phyloP scores from a whole-genome alignment of 2,329 filamentous ascomycete species.

The Microthyrium microscopicum region DNA sequence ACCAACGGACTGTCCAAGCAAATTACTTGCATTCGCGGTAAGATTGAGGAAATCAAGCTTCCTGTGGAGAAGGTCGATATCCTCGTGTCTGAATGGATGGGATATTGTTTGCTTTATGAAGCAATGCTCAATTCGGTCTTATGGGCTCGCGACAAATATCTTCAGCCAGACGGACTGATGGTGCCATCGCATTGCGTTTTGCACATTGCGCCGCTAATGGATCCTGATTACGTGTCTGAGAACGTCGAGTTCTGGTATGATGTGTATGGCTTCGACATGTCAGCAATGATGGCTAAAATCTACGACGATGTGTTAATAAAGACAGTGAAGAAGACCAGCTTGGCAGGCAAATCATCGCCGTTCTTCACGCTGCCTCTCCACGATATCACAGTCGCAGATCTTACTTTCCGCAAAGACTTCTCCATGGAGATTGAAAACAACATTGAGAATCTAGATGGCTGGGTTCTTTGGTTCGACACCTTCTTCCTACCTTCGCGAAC shows the following conservation, averaged over 20 bases:
- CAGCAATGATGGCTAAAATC: slow-evolving; percentile 69
- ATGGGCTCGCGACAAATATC: slow-evolving; percentile 72
- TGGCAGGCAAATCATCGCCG: slow-evolving; percentile 43
- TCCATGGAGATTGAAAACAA: slow-evolving; percentile 42
- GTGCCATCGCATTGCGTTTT: slow-evolving; percentile 75
- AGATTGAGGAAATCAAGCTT: slow-evolving; percentile 70
- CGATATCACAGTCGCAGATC: slow-evolving; percentile 50
- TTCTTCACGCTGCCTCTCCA: slow-evolving; percentile 68
- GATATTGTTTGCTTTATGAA: slow-evolving; percentile 83
- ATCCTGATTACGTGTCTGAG: slow-evolving; percentile 61
- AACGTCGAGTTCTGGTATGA: slow-evolving; percentile 76
- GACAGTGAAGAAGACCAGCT: slow-evolving; percentile 23
- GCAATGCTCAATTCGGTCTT: slow-evolving; percentile 91
- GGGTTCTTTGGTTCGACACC: slow-evolving; percentile 85
- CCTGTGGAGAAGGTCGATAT: slow-evolving; percentile 72
- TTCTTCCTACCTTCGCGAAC: slow-evolving; percentile 58
- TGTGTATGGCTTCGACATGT: slow-evolving; percentile 92
- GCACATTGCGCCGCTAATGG: slow-evolving; percentile 64
- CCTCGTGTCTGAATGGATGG: slow-evolving; percentile 97
- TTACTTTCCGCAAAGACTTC: slow-evolving; percentile 60
- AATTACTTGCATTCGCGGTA: slow-evolving; percentile 69
- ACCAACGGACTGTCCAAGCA: slow-evolving; percentile 57
- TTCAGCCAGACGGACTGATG: slow-evolving; percentile 64
- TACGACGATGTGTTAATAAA: slow-evolving; percentile 46
- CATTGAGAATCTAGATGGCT: slow-evolving; percentile 62